These are phyloP conservation scores for Didymella arachidicola DNA, from an alignment of 2,329 filamentous ascomycete genomes.

Conservation along the genomic window DNA sequence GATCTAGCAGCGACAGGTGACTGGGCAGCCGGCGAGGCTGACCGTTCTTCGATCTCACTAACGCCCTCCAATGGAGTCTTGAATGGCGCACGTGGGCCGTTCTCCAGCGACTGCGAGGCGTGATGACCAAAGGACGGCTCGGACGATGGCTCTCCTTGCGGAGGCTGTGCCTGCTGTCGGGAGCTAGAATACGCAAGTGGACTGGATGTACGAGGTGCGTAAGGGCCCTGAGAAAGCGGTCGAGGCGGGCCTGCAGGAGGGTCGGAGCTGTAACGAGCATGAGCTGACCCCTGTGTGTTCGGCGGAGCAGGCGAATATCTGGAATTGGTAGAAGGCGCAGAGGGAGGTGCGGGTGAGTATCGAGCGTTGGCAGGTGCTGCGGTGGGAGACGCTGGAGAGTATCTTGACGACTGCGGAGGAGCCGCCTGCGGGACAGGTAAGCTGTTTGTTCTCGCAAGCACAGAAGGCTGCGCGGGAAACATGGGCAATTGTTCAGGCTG, in stretches of 20 bases:
- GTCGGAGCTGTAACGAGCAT: conserved; percentile 52
- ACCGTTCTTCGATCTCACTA: conserved; percentile 45
- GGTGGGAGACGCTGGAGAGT: conserved; percentile 47
- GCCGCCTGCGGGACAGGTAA: conserved; percentile 43
- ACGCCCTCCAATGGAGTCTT: conserved; percentile 45
- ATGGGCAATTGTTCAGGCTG: conserved; percentile 54
- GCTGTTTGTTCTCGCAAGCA: conserved; percentile 42
- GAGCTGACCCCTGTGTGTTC: conserved; percentile 42
- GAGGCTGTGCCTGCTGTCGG: conserved; percentile 38
- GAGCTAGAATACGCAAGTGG: conserved; percentile 62
- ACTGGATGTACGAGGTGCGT: conserved; percentile 71
- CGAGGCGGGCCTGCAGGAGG: conserved; percentile 41
- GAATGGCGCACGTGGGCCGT: conserved; percentile 35
- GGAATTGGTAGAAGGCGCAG: conserved; percentile 42
- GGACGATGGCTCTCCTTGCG: conserved; percentile 2
- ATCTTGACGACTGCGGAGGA: conserved; percentile 39
- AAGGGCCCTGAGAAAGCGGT: conserved; percentile 57
- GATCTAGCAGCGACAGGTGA: conserved; percentile 37
- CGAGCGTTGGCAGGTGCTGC: conserved; percentile 47
- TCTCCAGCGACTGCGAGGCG: conserved; percentile 39
- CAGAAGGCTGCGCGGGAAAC: conserved; percentile 45
- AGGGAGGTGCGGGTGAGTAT: conserved; percentile 52
- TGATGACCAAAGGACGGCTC: conserved; percentile 30
- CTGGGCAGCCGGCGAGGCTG: conserved; percentile 22
- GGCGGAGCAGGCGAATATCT: conserved; percentile 55